These are phyloP conservation scores for Veloporphyrellus conicus DNA, from an alignment of 1,284 basidiomycete genomes.

Conservation along the genomic window DNA sequence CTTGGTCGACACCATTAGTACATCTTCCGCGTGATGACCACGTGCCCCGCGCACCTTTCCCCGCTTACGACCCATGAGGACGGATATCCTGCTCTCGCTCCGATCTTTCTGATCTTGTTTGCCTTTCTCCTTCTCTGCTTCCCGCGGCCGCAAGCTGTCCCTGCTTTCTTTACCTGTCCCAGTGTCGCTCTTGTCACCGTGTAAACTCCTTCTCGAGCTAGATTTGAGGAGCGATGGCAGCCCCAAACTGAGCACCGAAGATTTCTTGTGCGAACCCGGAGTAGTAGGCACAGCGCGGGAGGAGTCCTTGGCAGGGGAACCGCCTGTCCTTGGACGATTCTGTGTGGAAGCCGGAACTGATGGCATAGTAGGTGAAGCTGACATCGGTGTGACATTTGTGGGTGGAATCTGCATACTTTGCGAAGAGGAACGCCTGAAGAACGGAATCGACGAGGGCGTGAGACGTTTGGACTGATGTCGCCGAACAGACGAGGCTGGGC, in stretches of 20 bases:
- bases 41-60: slow-evolving; percentile 70
- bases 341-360: slow-evolving; percentile 41
- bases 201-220: slow-evolving; percentile 73
- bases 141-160: slow-evolving; percentile 41
- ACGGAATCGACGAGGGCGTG: slow-evolving; percentile 92
- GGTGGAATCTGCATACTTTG: slow-evolving; percentile 72
- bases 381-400: slow-evolving; percentile 32
- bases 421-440: slow-evolving; percentile 90
- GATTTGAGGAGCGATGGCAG: slow-evolving; percentile 81
- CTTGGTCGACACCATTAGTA: slow-evolving; percentile 40
- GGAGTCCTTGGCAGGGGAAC: slow-evolving; percentile 52
- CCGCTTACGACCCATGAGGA: slow-evolving; percentile 82
- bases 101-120: slow-evolving; percentile 80
- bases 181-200: slow-evolving; percentile 62
- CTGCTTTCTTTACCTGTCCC: slow-evolving; percentile 46
- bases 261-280: slow-evolving; percentile 66
- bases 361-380: slow-evolving; percentile 55
- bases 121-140: slow-evolving; percentile 53
- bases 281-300: slow-evolving; percentile 51
- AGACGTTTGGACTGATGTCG: slow-evolving; percentile 72
- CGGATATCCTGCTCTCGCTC: slow-evolving; percentile 80
- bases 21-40: slow-evolving; percentile 8
- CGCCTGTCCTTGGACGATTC: slow-evolving; percentile 38
- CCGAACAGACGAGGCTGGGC: slow-evolving; percentile 62
- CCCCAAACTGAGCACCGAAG: slow-evolving; percentile 70